Percentiles rank a stretch among this genome's conserved stretches.
Evolutionary conservation across 1,284 basidiomycete species (phyloP).

Genomic region (Rhodotorula sp.): DNA sequence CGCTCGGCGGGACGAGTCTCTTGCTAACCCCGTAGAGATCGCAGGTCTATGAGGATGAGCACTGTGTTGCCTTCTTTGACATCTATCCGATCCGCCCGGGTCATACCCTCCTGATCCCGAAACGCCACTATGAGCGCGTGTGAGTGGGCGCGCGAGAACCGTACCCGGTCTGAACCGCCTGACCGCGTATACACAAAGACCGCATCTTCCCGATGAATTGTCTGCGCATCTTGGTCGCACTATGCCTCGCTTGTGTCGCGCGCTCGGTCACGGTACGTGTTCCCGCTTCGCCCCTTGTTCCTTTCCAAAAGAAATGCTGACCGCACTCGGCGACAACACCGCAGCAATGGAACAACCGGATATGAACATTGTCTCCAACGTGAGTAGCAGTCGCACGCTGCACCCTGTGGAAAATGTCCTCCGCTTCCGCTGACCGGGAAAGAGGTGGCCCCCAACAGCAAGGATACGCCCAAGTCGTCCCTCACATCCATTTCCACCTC

Average conservation of each 20-base stretch:
- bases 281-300: not conserved
- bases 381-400: constrained; percentile 2
- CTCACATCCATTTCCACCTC: constrained; percentile 77
- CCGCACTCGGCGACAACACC: not conserved
- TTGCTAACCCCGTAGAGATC: no score
- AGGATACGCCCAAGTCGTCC: constrained; percentile 75
- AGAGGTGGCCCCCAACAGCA: constrained; percentile 49
- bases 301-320: not conserved
- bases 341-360: constrained; percentile 64
- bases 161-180: not conserved
- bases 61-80: constrained; percentile 69
- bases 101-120: constrained; percentile 68
- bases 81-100: constrained; percentile 68
- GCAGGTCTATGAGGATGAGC: constrained; percentile 63
- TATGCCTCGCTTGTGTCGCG: constrained; percentile 62
- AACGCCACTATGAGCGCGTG: constrained; percentile 60
- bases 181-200: constrained; percentile 1
- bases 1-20: constrained; percentile 50
- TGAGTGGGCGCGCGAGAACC: constrained; percentile 40
- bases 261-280: constrained; percentile 60
- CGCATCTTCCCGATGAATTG: constrained; percentile 63
- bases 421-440: not conserved
- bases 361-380: constrained; percentile 69
- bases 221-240: constrained; percentile 62
- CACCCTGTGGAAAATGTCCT: no score